Percentiles rank a stretch among this genome's conserved stretches.
These are phyloP conservation scores for Oenanthe sinensis DNA, from an alignment of 129 eudicot genomes.

Conservation along the genomic window DNA sequence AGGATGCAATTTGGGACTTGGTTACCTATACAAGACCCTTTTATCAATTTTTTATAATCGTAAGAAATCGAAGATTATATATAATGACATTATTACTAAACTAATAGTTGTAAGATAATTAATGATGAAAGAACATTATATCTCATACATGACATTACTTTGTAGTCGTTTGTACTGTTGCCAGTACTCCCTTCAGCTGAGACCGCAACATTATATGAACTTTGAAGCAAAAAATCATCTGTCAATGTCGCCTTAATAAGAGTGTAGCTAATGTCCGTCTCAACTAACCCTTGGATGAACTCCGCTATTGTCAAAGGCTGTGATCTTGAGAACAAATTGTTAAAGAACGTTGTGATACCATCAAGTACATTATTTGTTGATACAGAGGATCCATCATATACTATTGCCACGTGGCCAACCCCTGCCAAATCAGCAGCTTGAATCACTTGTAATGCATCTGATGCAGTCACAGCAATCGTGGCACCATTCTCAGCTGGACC, in stretches of 20 bases:
- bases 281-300: slow-evolving; percentile 54
- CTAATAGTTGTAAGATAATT: neutral
- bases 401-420: slow-evolving; percentile 64
- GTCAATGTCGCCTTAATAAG: slow-evolving; percentile 68
- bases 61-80: neutral
- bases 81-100: neutral
- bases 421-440: slow-evolving; percentile 87
- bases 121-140: slow-evolving; percentile 14
- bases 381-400: slow-evolving; percentile 45
- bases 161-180: slow-evolving; percentile 65
- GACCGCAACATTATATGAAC: slow-evolving; percentile 69
- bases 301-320: slow-evolving; percentile 63
- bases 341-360: slow-evolving; percentile 67
- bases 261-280: slow-evolving; percentile 71
- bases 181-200: slow-evolving; percentile 64
- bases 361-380: slow-evolving; percentile 70
- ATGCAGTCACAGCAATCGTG: slow-evolving; percentile 42
- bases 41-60: neutral
- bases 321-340: slow-evolving; percentile 58
- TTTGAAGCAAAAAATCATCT: slow-evolving; percentile 57
- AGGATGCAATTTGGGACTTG: slow-evolving; percentile 67
- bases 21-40: slow-evolving; percentile 44
- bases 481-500: slow-evolving; percentile 77
- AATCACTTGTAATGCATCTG: slow-evolving; percentile 71
- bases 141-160: slow-evolving; percentile 99